Evolutionary conservation across 306 rosid species (phyloP).

Genomic region (Castanospermum australe): DNA sequence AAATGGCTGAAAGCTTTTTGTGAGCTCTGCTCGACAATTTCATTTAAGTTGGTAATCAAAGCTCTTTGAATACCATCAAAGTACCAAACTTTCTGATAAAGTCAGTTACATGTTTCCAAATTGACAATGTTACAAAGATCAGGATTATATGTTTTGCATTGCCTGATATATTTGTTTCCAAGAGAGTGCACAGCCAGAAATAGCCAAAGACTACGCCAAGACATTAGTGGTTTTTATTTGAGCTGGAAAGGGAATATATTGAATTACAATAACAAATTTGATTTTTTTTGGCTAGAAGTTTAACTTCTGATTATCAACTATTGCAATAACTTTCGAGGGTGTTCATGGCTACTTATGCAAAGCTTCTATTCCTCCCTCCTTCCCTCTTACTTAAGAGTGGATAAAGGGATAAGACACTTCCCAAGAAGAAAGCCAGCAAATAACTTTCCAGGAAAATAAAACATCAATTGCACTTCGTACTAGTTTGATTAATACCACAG

Average conservation of each 20-base stretch:
- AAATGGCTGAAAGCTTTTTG: conserved; percentile 58
- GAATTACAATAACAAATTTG: too few species aligned
- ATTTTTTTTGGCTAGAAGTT: too few species aligned
- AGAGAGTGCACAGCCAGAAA: too few species aligned
- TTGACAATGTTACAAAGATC: neutral
- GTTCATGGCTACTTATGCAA: too few species aligned
- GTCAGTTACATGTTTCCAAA: neutral
- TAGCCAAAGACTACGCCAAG: too few species aligned
- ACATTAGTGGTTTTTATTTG: neutral
- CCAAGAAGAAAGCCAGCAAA: too few species aligned
- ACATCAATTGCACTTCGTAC: too few species aligned
- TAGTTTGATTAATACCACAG: neutral
- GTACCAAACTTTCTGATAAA: neutral
- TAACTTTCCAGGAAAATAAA: too few species aligned
- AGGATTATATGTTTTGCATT: neutral
- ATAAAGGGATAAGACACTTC: neutral
- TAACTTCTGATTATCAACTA: too few species aligned
- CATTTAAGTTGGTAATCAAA: conserved; percentile 1
- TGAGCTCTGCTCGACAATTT: conserved; percentile 58
- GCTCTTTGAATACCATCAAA: neutral
- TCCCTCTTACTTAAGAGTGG: neutral
- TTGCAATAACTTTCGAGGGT: too few species aligned
- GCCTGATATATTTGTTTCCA: neutral
- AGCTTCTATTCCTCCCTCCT: neutral
- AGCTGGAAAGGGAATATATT: neutral